These are phyloP conservation scores for Rhynchospora tenuis DNA, from an alignment of 176 grass and related monocot species.

Conservation along the genomic window DNA sequence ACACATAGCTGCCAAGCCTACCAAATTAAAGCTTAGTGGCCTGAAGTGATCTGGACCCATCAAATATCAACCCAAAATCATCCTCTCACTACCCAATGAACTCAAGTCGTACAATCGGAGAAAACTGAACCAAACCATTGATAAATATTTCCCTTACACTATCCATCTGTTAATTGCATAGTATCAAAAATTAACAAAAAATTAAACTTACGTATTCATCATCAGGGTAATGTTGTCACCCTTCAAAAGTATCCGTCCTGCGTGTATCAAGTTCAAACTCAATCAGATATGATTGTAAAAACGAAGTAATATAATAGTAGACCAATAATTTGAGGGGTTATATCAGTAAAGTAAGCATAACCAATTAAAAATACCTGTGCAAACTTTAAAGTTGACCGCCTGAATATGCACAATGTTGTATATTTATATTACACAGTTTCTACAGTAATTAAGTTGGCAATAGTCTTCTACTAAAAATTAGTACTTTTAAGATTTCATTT, in stretches of 20 bases:
- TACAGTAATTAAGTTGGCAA: neutral
- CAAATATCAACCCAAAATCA: neutral
- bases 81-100: neutral
- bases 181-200: conserved; percentile 5
- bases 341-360: neutral
- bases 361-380: neutral
- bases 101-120: neutral
- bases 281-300: neutral
- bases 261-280: conserved; percentile 13
- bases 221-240: conserved; percentile 94
- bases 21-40: neutral
- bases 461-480: neutral
- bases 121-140: neutral
- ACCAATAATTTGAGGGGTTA: neutral
- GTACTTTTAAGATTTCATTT: neutral
- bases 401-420: neutral
- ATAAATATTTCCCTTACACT: neutral
- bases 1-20: neutral
- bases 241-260: conserved; percentile 88
- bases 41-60: neutral
- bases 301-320: neutral
- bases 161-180: neutral
- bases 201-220: conserved; percentile 80
- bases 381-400: neutral
- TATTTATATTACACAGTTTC: neutral